Percentiles rank a stretch among this genome's conserved stretches.
phyloP scores from a whole-genome alignment of 768 basidiomycete genomes.

The Russula vinacea region DNA sequence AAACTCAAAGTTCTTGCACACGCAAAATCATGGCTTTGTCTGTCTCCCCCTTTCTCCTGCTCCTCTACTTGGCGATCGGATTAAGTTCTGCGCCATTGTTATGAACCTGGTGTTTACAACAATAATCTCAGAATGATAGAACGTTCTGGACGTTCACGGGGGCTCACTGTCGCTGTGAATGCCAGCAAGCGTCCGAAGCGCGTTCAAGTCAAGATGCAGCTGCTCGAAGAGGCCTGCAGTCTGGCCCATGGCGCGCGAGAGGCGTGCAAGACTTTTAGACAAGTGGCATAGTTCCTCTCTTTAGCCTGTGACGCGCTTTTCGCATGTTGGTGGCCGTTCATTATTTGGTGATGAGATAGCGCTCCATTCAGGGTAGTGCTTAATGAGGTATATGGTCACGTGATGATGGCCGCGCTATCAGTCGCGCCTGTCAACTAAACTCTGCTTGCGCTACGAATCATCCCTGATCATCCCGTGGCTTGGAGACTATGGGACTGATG shows the following conservation, averaged over 20 bases:
- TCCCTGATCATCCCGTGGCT: not conserved
- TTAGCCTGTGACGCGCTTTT: slow-evolving; percentile 73
- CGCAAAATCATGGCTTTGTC: not conserved
- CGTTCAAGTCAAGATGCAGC: slow-evolving; percentile 69
- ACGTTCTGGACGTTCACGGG: not conserved
- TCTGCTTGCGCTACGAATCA: not conserved
- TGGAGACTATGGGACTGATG: not conserved
- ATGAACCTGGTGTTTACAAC: slow-evolving; percentile 42
- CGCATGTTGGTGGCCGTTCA: slow-evolving; percentile 37
- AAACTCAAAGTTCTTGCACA: slow-evolving; percentile 2
- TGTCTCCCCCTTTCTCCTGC: not conserved
- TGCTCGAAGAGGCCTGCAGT: slow-evolving; percentile 77
- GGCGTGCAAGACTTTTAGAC: slow-evolving; percentile 60
- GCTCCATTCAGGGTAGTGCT: not conserved
- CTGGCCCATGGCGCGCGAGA: slow-evolving; percentile 63
- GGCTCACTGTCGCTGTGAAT: slow-evolving; percentile 75
- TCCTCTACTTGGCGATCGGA: slow-evolving; percentile 31
- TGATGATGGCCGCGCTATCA: slow-evolving; percentile 6
- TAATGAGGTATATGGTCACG: slow-evolving; percentile 2
- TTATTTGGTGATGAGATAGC: not conserved
- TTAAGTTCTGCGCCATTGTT: slow-evolving; percentile 48
- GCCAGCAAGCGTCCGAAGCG: slow-evolving; percentile 76
- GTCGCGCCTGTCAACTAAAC: slow-evolving; percentile 12
- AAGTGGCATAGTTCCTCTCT: slow-evolving; percentile 79
- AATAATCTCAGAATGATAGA: not conserved